phyloP scores from a whole-genome alignment of 768 basidiomycete species.

The Tylopilus vinaceipallidus region DNA sequence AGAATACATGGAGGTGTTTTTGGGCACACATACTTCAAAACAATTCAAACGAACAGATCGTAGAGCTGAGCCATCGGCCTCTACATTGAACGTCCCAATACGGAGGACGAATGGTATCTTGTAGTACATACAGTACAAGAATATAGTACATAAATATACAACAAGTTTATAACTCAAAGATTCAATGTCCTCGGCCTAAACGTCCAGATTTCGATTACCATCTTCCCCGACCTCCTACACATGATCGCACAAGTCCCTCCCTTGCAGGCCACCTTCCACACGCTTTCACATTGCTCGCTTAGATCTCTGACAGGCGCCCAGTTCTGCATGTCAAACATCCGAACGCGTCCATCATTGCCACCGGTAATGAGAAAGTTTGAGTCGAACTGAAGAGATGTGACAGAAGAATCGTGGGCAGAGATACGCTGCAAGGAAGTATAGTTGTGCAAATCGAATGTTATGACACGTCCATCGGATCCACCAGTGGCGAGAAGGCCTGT shows the following conservation, averaged over 20 bases:
- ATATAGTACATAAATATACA: constrained; percentile 12
- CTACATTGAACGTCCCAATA: too few relatives aligned
- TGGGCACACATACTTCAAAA: constrained; percentile 19
- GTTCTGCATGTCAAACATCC: constrained; percentile 65
- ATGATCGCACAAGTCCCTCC: constrained; percentile 75
- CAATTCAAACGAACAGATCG: neutral
- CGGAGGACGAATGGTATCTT: too few relatives aligned
- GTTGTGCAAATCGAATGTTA: constrained; percentile 57
- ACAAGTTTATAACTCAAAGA: constrained; percentile 9
- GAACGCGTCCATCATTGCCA: constrained; percentile 82
- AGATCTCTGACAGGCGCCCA: constrained; percentile 74
- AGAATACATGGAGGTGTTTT: constrained; percentile 3
- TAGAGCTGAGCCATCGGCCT: too few relatives aligned
- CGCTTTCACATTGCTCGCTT: constrained; percentile 71
- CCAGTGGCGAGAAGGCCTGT: constrained; percentile 67
- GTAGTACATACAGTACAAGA: constrained; percentile 5
- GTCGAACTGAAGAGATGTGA: constrained; percentile 88
- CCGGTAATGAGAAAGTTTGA: constrained; percentile 77
- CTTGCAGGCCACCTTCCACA: constrained; percentile 84
- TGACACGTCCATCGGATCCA: constrained; percentile 85
- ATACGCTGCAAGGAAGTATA: constrained; percentile 58
- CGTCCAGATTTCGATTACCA: constrained; percentile 86
- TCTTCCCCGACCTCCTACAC: constrained; percentile 77
- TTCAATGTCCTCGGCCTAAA: constrained; percentile 45
- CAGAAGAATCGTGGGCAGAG: constrained; percentile 84